Evolutionary conservation across 2,329 filamentous ascomycete genomes (phyloP).

Genomic region (Lizonia empirigonia): DNA sequence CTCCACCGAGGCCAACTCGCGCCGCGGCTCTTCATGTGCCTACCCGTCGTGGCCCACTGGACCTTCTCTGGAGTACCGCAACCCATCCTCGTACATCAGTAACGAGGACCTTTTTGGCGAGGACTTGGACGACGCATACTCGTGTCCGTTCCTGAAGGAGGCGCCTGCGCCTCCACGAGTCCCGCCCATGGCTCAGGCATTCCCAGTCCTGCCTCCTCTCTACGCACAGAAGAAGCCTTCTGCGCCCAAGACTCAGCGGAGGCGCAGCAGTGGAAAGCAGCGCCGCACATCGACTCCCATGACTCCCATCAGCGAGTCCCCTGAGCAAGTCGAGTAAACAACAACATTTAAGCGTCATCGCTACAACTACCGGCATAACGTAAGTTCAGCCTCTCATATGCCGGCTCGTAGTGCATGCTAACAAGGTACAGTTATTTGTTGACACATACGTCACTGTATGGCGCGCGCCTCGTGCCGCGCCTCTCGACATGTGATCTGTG

Average conservation of each 20-base stretch:
- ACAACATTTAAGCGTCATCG: not conserved
- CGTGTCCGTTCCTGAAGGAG: conserved; percentile 44
- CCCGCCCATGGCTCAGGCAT: conserved; percentile 42
- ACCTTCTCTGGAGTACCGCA: conserved; percentile 45
- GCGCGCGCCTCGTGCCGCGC: conserved; percentile 21
- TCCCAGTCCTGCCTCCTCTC: conserved; percentile 48
- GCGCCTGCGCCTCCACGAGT: conserved; percentile 49
- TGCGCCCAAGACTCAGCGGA: conserved; percentile 48
- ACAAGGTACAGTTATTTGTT: conserved; percentile 26
- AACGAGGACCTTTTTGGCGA: conserved; percentile 51
- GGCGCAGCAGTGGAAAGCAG: conserved; percentile 49
- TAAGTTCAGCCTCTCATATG: conserved; percentile 20
- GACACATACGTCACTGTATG: conserved; percentile 19
- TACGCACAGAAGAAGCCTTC: conserved; percentile 50
- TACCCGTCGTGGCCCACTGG: conserved; percentile 50
- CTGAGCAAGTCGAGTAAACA: conserved; percentile 47
- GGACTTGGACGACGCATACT: conserved; percentile 43
- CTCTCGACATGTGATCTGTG: conserved; percentile 12
- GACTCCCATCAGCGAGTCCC: conserved; percentile 50
- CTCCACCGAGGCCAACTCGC: conserved; percentile 36
- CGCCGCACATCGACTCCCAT: conserved; percentile 50
- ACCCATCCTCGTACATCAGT: conserved; percentile 50
- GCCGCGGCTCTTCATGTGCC: conserved; percentile 46
- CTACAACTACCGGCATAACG: conserved; percentile 13
- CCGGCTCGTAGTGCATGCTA: conserved; percentile 18